Conservation (phyloP, 805 yeast species). For the Schwanniomyces yamadae region DNA sequence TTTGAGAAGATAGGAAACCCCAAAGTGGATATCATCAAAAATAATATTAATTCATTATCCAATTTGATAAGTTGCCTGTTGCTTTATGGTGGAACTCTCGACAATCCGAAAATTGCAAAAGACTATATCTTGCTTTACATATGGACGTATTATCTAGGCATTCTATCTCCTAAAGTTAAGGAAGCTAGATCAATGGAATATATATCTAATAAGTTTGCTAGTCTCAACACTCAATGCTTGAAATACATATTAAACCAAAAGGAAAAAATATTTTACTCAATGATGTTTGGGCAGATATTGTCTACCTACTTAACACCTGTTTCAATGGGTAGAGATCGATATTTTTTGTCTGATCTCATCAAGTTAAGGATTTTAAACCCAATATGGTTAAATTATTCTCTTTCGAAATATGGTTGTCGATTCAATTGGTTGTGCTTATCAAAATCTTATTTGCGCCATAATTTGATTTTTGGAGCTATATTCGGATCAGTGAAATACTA, state of each 20-base stretch:
- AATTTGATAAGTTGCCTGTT: conserved; percentile 23
- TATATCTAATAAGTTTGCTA: not conserved
- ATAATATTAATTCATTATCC: conserved; percentile 17
- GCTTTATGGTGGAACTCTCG: conserved; percentile 25
- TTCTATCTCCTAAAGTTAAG: conserved; percentile 8
- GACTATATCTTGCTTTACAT: conserved; percentile 38
- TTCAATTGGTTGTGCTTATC: conserved; percentile 31
- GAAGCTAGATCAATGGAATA: too few relatives aligned
- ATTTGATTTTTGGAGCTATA: conserved; percentile 18
- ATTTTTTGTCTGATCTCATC: conserved; percentile 32
- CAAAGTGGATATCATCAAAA: conserved; percentile 10
- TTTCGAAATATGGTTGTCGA: conserved; percentile 23
- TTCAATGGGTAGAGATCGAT: conserved; percentile 31
- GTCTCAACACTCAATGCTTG: too few relatives aligned
- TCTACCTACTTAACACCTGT: conserved; percentile 44
- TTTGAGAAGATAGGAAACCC: not conserved
- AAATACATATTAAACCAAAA: conserved; percentile 31
- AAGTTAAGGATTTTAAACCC: conserved; percentile 35
- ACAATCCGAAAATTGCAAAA: conserved; percentile 29
- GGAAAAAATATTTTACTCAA: conserved; percentile 34
- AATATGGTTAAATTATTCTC: conserved; percentile 39
- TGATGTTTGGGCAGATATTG: conserved; percentile 37
- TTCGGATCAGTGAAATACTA: conserved; percentile 5
- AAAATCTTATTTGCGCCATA: conserved; percentile 25
- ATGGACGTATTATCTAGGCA: conserved; percentile 28